Base-by-base conservation (phyloP, 306 rosid species). In the Quercus agrifolia region DNA sequence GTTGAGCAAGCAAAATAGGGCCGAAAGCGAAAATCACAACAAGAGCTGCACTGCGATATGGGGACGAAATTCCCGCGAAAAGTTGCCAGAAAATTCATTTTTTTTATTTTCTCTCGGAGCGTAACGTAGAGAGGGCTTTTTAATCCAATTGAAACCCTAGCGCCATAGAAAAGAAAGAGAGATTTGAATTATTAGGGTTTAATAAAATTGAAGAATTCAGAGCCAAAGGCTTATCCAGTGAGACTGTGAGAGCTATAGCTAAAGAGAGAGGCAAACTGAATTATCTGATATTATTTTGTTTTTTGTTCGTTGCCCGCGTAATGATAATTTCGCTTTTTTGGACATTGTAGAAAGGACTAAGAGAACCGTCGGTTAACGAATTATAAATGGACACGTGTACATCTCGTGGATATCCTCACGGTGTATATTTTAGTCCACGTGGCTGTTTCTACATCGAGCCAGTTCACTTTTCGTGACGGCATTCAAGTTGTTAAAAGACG, bases 1-100 rank as follows among this genome's bases (percentile, higher is more conserved):
- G 20, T n/a, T 8, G 86, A 80, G 59, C 79, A 67, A 82, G 82
- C 73, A 2, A 80, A 82, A 56, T 27, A 80, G 5, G 90, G 87
- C 58, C 83, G 93, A 57, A 87, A 88, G 38, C 88, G 93, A 82
- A 90, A 80, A 84, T 88, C 79, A 27, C 82, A 87, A 86, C 97
- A 91, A 78, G 88, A 90, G 80, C 90, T 83, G 78, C 91, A 90
- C 57, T 75, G 91, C 31, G 88, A 89, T 14, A 84, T 66, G 73
- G 94, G 89, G 71, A 88, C 56, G 73, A 79, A 71, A 72, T 83
- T 91, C 80, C 91, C 84, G 58, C 92, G 88, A 76, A 91, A 81
- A 83, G 89, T 79, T 41, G 87, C 89, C 5, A 90, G 58, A 72
- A 88, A 78, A 83, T 78, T 87, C 98, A 94, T 94, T 21, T 18